Conservation (phyloP, 2,329 filamentous ascomycete genomes). For the Colletotrichum chlorophyti region DNA sequence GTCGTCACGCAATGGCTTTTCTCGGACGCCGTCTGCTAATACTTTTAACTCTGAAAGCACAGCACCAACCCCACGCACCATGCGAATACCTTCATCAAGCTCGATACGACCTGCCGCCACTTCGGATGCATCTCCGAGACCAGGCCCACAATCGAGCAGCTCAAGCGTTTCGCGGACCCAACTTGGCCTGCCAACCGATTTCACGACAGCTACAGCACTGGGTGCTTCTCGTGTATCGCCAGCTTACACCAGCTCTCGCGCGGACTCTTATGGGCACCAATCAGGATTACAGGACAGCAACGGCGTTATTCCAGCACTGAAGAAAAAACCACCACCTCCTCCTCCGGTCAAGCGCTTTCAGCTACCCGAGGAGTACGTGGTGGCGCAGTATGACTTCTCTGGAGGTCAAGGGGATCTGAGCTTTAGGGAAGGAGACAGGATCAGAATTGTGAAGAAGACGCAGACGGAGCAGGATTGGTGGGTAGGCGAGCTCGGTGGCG, state of each 20-base stretch:
- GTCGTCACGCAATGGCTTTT: slow-evolving; percentile 41
- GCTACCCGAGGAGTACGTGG: slow-evolving; percentile 62
- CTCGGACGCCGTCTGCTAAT: slow-evolving; percentile 51
- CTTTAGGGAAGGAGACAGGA: slow-evolving; percentile 80
- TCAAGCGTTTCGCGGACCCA: slow-evolving; percentile 33
- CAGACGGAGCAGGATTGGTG: slow-evolving; percentile 86
- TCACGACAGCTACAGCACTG: slow-evolving; percentile 50
- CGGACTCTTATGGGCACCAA: slow-evolving; percentile 40
- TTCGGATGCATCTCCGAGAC: slow-evolving; percentile 34
- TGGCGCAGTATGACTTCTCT: slow-evolving; percentile 77
- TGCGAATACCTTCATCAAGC: slow-evolving; percentile 44
- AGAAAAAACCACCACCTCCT: slow-evolving; percentile 81
- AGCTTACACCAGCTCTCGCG: slow-evolving; percentile 20
- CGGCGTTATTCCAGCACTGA: slow-evolving; percentile 40
- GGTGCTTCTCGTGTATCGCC: slow-evolving; percentile 38
- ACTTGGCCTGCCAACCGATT: slow-evolving; percentile 49
- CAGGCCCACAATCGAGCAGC: slow-evolving; percentile 37
- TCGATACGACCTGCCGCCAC: slow-evolving; percentile 31
- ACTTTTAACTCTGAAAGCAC: slow-evolving; percentile 41
- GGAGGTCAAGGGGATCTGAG: slow-evolving; percentile 77
- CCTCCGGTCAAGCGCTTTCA: slow-evolving; percentile 68
- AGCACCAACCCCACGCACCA: slow-evolving; percentile 39
- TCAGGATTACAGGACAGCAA: slow-evolving; percentile 31
- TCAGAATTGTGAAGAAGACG: slow-evolving; percentile 80
- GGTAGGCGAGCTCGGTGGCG: slow-evolving; percentile 77